Base-by-base conservation (phyloP, 1,139 yeast species). In the Saccharomyces hybrid region DNA sequence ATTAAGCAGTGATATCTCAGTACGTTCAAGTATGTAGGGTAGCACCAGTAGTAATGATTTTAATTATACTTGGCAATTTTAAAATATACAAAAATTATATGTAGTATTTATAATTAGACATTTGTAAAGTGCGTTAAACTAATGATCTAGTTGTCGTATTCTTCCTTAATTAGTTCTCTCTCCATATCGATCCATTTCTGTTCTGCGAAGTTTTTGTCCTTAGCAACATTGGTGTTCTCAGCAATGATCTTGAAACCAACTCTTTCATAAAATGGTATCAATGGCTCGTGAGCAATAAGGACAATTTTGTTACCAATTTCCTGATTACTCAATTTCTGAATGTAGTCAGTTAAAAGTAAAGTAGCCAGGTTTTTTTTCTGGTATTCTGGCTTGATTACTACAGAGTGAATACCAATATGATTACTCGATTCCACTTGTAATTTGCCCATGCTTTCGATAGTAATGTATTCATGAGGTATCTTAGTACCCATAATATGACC, bases 401-500 rank as follows among this genome's bases (percentile, higher is more conserved):
- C 76, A 2, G 95, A 83, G 69, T 93, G 98, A 52, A 93, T 78
- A 2, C 93, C 97, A 57, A 93, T 82, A 38, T 78, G 76, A 53
- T 83, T 75, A 41, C 96, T 89, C 26, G 79, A 75, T 67, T 91
- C 97, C 58, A 78, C 75, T 69, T 93, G 97, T 11, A 47, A 41
- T 28, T 55, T 55, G 13, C 72, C 77, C 97, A 91, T 90, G 14
- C 86, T 73, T 49, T 77, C 81, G 50, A 81, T 82, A 9, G 88
- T 83, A 56, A 91, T 83, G 47, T 64, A 68, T 53, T 73, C 72
- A 20, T 75, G 62, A 52, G 65, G 58, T 54, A 83, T 83, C 71
- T 91, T 91, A 50, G 97, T 90, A 52, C 90, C 95, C 62, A 91
- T 73, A 49, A 93, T 79, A 65, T 88, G 96, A 8, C 91, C 98